Evolutionary conservation across 1,284 basidiomycete species (phyloP).

Genomic region (Naganishia sp.): DNA sequence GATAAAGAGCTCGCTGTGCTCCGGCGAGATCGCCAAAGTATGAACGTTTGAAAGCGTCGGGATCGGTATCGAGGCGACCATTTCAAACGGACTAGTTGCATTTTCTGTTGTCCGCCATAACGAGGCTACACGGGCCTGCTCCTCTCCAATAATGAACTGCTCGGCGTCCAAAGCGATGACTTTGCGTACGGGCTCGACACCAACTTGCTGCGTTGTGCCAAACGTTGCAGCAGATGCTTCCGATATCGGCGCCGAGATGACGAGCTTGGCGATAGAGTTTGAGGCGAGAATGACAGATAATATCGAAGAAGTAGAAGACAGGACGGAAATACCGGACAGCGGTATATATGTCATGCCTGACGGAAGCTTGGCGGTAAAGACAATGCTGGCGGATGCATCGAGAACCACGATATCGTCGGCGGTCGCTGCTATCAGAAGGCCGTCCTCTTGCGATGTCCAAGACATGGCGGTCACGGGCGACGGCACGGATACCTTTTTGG

Average conservation of each 20-base stretch:
- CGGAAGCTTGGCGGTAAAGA: conserved; percentile 9
- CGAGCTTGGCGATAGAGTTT: conserved; percentile 32
- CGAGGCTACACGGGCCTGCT: conserved; percentile 73
- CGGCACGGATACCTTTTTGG: conserved; percentile 12
- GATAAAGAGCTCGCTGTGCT: conserved; percentile 58
- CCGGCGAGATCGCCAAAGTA: conserved; percentile 57
- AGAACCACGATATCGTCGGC: conserved; percentile 4
- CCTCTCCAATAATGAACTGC: conserved; percentile 68
- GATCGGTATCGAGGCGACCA: conserved; percentile 66
- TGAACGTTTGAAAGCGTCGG: conserved; percentile 65
- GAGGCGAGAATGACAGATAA: conserved; percentile 38
- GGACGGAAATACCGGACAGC: conserved; percentile 34
- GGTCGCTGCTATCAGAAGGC: conserved; percentile 10
- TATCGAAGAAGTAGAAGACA: conserved; percentile 43
- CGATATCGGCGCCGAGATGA: conserved; percentile 10
- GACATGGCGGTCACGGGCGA: conserved; percentile 16
- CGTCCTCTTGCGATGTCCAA: conserved; percentile 24
- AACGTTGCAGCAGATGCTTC: conserved; percentile 40
- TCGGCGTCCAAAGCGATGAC: conserved; percentile 41
- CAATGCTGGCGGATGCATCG: conserved; percentile 7
- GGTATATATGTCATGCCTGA: neutral
- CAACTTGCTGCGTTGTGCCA: conserved; percentile 47
- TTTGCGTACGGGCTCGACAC: conserved; percentile 48
- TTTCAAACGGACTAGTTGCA: conserved; percentile 58
- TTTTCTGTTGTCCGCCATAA: conserved; percentile 61